Base-by-base conservation (phyloP, 1,284 basidiomycete genomes). In the Irpex rosettiformis region DNA sequence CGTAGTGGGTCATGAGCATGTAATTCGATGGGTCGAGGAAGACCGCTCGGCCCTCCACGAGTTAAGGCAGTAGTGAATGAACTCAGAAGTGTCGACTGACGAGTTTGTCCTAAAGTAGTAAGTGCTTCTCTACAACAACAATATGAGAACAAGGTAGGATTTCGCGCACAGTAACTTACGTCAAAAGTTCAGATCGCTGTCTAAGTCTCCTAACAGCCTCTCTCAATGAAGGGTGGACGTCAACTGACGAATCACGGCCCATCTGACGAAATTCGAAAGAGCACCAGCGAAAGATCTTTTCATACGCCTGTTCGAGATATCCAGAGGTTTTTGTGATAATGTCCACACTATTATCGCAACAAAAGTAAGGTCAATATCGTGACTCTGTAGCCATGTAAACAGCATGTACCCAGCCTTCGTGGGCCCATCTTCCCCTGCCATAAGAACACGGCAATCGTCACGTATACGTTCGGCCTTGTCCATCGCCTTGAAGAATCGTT, bases 1-100 rank as follows among this genome's bases (percentile, higher is more conserved):
- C 96, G 87, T 62, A 94, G 82, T 0, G 96, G 95, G 70, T 99
- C 96, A 68, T 99, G 96, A 0, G 96, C 96, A 69, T 98, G 95
- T 2, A 98, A 79, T 73, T 99, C 96, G 63, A 99, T 98, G 0
- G 96, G 96, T 2, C 95, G 85, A 0, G 95, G 93, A 1, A 94
- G 78, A 25, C 93, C 93, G 33, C 88, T 88, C 0, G 93, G 93
- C 0, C 93, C 93, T 11, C 96, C 96, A 8, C 92, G 83, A 0
- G 94, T 98, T 16, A 98, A 79, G 0, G 96, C 95, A 8, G 89
- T 83, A 54, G 94, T 81, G 76, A 99, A 98, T 1, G 87, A 78
- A 27, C 83, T 82, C 3, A 94, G 82, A 1, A 98, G 79, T 1
- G 92, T 87, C 0, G 85, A 77, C 68, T 94, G 91, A 13, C 96